Percentiles rank a stretch among this genome's conserved stretches.
These are phyloP conservation scores for Globisporangium ultimum DNA, from an alignment of 352 stramenopile species.

Conservation along the genomic window DNA sequence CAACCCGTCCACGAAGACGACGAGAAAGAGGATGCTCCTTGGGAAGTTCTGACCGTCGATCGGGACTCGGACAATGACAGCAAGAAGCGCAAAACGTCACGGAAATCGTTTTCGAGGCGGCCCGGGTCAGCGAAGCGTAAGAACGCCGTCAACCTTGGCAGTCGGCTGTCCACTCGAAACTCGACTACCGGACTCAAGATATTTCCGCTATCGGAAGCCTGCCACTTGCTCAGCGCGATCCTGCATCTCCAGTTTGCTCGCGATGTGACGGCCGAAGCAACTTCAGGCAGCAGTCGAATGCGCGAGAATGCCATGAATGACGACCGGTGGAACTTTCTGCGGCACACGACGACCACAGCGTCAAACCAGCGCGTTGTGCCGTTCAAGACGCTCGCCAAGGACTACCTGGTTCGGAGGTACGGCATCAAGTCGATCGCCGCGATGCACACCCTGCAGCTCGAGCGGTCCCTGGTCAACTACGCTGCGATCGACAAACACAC, in stretches of 20 bases:
- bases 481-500: conserved; percentile 36
- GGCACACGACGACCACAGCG: neutral
- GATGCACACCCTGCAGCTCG: conserved; percentile 66
- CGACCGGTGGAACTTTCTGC: conserved; percentile 36
- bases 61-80: conserved; percentile 10
- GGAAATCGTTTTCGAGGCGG: conserved; percentile 26
- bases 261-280: conserved; percentile 17
- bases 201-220: conserved; percentile 56
- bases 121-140: conserved; percentile 33
- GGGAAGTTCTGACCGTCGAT: neutral
- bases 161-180: conserved; percentile 22
- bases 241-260: conserved; percentile 63
- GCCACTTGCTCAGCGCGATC: conserved; percentile 53
- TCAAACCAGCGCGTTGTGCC: conserved; percentile 15
- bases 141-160: conserved; percentile 45
- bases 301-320: conserved; percentile 20
- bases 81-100: conserved; percentile 20
- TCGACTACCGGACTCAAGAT: conserved; percentile 33
- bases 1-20: conserved; percentile 26
- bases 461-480: conserved; percentile 65
- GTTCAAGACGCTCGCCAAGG: conserved; percentile 61
- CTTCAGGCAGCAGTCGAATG: too few species aligned
- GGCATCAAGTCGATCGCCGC: conserved; percentile 72
- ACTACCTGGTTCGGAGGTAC: conserved; percentile 65
- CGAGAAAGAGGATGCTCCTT: neutral